Conservation (phyloP, 108 stramenopile genomes). For the Pseudonitzschia delicatissima region DNA sequence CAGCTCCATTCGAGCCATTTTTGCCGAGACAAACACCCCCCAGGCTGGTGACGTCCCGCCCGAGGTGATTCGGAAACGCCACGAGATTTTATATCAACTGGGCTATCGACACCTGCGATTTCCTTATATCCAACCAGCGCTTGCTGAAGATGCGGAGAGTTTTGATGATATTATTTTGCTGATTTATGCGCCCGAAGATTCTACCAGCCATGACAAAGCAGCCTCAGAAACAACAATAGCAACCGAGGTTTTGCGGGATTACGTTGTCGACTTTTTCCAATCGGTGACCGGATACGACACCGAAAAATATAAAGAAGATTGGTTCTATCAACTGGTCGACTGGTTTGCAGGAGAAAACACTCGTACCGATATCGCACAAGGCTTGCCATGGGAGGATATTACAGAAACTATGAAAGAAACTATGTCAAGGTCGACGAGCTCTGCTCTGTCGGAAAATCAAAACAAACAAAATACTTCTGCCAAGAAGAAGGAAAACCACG, state of each 20-base stretch:
- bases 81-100: slow-evolving; percentile 38
- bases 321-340: slow-evolving; percentile 13
- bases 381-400: slow-evolving; percentile 16
- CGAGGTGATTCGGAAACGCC: slow-evolving; percentile 36
- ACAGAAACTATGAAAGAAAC: slow-evolving; percentile 8
- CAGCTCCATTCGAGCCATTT: slow-evolving; percentile 29
- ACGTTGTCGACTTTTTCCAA: slow-evolving; percentile 47
- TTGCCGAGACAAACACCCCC: slow-evolving; percentile 54
- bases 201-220: not conserved
- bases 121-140: slow-evolving; percentile 56
- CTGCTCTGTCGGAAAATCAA: not conserved
- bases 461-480: not conserved
- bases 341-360: slow-evolving; percentile 5
- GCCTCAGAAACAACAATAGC: slow-evolving; percentile 15
- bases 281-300: slow-evolving; percentile 43
- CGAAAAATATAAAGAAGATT: slow-evolving; percentile 7
- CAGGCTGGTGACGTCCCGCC: slow-evolving; percentile 51
- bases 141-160: slow-evolving; percentile 16
- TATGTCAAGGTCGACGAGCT: not conserved
- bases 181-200: slow-evolving; percentile 20
- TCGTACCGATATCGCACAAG: slow-evolving; percentile 3
- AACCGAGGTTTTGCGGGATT: slow-evolving; percentile 38
- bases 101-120: slow-evolving; percentile 50
- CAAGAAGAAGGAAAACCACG: not conserved
- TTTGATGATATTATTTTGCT: slow-evolving; percentile 42